Base-by-base conservation (phyloP, 108 stramenopile species). In the Aurantiochytrium sp. region DNA sequence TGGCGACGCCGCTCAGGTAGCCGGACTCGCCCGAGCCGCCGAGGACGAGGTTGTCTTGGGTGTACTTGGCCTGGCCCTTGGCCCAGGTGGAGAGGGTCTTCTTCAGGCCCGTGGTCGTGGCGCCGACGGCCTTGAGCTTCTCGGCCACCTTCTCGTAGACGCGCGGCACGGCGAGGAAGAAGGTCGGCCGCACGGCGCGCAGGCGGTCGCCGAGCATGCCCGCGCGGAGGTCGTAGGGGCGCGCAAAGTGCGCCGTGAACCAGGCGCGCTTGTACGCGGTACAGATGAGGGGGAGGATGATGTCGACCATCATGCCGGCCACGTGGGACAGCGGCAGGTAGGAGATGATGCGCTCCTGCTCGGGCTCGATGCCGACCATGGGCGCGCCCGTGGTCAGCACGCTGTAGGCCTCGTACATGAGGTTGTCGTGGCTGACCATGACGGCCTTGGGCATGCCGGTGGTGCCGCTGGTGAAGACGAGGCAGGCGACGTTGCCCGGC, bases 111-210 rank as follows among this genome's bases (percentile, higher is more conserved):
- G 37, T 91, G 90, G 27, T 69, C 34, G 86, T 55, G 85, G 91
- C 90, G 39, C 93, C 95, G 15, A 93, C 89, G 39, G 91, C 91
- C 86, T 93, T 92, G 92, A 95, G 93, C 91, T 92, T 94, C 86
- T 94, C 95, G 87, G 92, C 92, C 85, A 95, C 94, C 92, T 96
- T 96, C 90, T 96, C 95, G 94, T 94, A 96, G 41, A 96, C 95
- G 55, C 95, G 91, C 45, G 95, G 95, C 24, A 96, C 95, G 19
- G 94, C 95, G 55, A 96, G 94, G 89, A 96, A 96, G 55, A 94
- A 32, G 4, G 95, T 96, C 4, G 95, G 95, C 15, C 93, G 91
- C 24, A 94, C 93, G 0, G 87, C 92, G 86, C 90, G 90, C 4
- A 96, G 90, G 1, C 94, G 95, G 37, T 54, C 85, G 12, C 87